These are phyloP conservation scores for Rubus parviflorus DNA, from an alignment of 306 rosid species.

Conservation along the genomic window DNA sequence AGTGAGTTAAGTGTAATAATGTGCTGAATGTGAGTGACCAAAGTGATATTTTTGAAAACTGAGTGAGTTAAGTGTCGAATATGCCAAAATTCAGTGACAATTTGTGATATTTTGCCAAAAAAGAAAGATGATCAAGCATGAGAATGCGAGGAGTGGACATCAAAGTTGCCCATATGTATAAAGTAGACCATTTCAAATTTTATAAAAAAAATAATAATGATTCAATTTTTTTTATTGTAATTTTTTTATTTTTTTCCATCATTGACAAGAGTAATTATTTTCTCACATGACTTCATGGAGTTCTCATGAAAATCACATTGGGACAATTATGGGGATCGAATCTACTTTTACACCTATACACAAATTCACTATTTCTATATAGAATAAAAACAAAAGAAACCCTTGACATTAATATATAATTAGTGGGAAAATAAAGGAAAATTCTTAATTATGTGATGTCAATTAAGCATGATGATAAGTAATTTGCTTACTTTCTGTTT, in stretches of 20 bases:
- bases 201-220: constrained; percentile 10
- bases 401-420: constrained; percentile 23
- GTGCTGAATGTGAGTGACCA: no score
- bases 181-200: constrained; percentile 27
- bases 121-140: constrained; percentile 54
- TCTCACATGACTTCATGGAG: constrained; percentile 78
- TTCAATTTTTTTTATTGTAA: constrained; percentile 27
- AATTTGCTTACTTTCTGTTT: constrained; percentile 20
- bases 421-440: constrained; percentile 29
- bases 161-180: constrained; percentile 44
- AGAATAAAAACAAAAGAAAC: background rate
- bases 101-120: no score
- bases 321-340: constrained; percentile 66
- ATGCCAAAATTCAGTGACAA: no score
- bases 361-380: constrained; percentile 30
- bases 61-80: no score
- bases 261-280: constrained; percentile 76
- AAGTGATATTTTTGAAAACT: no score
- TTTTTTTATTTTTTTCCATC: constrained; percentile 46
- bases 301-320: constrained; percentile 76
- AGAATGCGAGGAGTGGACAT: constrained; percentile 57
- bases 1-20: no score
- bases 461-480: constrained; percentile 26
- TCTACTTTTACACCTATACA: constrained; percentile 46
- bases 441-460: constrained; percentile 13